Evolutionary conservation across 495 filamentous ascomycete genomes (phyloP), one percentile per base, ranked within the genome.

Genomic region (Hyaloscypha bicolor): DNA sequence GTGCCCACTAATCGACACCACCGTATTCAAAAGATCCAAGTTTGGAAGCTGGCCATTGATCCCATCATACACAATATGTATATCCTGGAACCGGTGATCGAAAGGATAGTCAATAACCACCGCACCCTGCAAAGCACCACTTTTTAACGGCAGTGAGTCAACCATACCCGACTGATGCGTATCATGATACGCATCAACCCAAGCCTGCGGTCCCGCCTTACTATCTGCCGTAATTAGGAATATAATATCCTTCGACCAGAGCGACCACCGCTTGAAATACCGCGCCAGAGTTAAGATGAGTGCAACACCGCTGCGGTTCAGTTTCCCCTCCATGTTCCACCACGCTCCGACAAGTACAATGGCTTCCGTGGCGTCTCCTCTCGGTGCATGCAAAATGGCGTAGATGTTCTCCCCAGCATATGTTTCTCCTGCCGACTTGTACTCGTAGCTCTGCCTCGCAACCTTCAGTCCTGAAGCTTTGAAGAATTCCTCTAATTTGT

Each of bases 241-340:
- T 56, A 99, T 95, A 71, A 99, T 97, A 71, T 99, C 95, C 79
- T 99, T 99, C 45, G 93, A 97, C 95, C 95, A 99, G 12, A 99
- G 81, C 31, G 93, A 97, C 95, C 95, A 99, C 67, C 93, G 83
- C 76, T 95, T 97, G 80, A 99, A 97, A 78, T 99, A 99, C 72
- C 95, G 84, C 14, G 93, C 92, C 66, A 99, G 79, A 0, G 94
- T 93, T 72, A 98, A 78, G 9, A 91, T 88, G 55, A 99, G 85
- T 2, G 92, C 90, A 21, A 98, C 86, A 22, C 94, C 95, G 70
- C 91, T 94, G 68, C 90, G 80, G 76, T 99, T 99, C 69, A 94
- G 74, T 70, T 90, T 85, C 5, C 87, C 88, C 64, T 93, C 86
- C 70, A 90, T 89, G 61, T 95, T 98, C 76, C 83, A 86, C 93